Evolutionary conservation across 768 basidiomycete genomes (phyloP).

Genomic region (Xerocomellus chrysenteron): DNA sequence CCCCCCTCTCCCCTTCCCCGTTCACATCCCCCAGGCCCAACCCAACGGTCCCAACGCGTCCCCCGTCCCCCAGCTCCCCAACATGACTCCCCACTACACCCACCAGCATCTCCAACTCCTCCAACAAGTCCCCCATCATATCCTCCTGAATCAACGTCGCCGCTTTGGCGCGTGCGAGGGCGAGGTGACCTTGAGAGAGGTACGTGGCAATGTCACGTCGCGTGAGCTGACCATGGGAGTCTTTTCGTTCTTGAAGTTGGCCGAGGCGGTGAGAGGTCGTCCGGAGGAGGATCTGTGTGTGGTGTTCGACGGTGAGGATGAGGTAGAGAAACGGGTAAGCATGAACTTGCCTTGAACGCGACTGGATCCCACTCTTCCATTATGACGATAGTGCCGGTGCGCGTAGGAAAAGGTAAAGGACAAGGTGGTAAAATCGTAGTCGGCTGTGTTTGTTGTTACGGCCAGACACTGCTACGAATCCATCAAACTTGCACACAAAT

Average conservation of each 20-base stretch:
- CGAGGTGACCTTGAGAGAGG: constrained; percentile 58
- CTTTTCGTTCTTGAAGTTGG: constrained; percentile 68
- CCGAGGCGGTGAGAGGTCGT: constrained; percentile 63
- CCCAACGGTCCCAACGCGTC: background rate
- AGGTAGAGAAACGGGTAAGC: background rate
- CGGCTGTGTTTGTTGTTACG: constrained; percentile 3
- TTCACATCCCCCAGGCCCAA: background rate
- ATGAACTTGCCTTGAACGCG: constrained; percentile 30
- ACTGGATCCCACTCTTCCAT: constrained; percentile 33
- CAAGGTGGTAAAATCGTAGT: background rate
- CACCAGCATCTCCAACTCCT: constrained; percentile 63
- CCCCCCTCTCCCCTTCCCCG: background rate
- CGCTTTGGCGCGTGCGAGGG: constrained; percentile 69
- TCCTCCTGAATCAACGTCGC: constrained; percentile 67
- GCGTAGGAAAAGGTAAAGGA: background rate
- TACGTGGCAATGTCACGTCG: constrained; percentile 68
- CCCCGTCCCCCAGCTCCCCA: constrained; percentile 45
- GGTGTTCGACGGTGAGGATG: background rate
- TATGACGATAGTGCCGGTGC: background rate
- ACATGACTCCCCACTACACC: constrained; percentile 61
- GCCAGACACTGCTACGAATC: background rate
- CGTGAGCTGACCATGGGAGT: constrained; percentile 60
- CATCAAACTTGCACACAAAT: constrained; percentile 2
- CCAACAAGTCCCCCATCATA: constrained; percentile 57
- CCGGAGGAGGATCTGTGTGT: constrained; percentile 56